phyloP scores from a whole-genome alignment of 2,329 filamentous ascomycete genomes.

The Exophiala sp. region DNA sequence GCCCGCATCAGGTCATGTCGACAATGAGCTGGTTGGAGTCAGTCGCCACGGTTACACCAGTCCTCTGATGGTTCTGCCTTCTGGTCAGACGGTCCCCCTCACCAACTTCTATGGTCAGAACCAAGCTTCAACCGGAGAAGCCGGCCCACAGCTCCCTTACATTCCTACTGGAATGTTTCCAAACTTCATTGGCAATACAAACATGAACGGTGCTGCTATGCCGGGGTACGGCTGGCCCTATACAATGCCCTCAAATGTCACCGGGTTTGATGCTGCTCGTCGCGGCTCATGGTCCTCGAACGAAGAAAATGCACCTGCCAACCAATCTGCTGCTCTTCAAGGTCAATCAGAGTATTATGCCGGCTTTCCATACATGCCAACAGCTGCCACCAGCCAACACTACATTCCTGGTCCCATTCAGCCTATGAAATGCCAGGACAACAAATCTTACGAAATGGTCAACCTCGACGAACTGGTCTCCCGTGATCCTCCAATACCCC shows the following conservation, averaged over 20 bases:
- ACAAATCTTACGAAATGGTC: slow-evolving; percentile 42
- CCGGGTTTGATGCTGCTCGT: slow-evolving; percentile 35
- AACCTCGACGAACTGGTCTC: slow-evolving; percentile 60
- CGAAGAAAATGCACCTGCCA: slow-evolving; percentile 47
- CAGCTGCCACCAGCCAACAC: slow-evolving; percentile 49
- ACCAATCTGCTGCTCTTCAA: slow-evolving; percentile 46
- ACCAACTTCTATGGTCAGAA: slow-evolving; percentile 24
- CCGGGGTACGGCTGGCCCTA: slow-evolving; percentile 37
- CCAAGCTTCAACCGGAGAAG: slow-evolving; percentile 17
- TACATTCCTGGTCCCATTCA: slow-evolving; percentile 35
- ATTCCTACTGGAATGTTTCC: slow-evolving; percentile 35
- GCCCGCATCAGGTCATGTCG: slow-evolving; percentile 17
- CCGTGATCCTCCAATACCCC: slow-evolving; percentile 75
- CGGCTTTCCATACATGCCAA: slow-evolving; percentile 52
- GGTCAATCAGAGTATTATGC: slow-evolving; percentile 48
- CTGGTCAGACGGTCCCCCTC: slow-evolving; percentile 28
- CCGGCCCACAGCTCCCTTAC: slow-evolving; percentile 32
- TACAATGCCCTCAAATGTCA: slow-evolving; percentile 34
- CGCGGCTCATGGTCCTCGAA: slow-evolving; percentile 39
- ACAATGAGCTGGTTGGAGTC: slow-evolving; percentile 16
- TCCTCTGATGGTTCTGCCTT: slow-evolving; percentile 28
- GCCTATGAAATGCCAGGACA: slow-evolving; percentile 42
- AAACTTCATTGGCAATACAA: slow-evolving; percentile 32
- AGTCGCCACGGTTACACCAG: slow-evolving; percentile 24
- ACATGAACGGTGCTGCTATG: slow-evolving; percentile 33